These are phyloP conservation scores for Loxodes magnus DNA, from an alignment of 73 alveolate genomes.

Conservation along the genomic window DNA sequence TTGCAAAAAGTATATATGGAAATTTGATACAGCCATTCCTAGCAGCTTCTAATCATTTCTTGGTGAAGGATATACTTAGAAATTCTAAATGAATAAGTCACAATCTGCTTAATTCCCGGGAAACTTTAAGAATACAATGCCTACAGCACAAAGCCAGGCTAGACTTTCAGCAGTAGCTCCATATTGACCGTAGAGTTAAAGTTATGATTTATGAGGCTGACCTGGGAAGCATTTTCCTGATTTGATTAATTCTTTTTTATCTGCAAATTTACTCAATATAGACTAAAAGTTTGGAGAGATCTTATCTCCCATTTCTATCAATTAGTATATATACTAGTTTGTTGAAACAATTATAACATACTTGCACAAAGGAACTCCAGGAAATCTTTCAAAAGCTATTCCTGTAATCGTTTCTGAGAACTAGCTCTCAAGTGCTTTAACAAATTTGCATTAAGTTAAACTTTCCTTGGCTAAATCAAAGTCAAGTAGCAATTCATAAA, in stretches of 20 bases:
- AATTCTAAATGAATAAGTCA: not conserved
- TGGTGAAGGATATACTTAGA: slow-evolving; percentile 6
- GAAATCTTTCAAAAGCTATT: not conserved
- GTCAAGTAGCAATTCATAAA: slow-evolving; percentile 1
- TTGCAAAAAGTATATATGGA: slow-evolving; percentile 41
- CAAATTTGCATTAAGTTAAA: not conserved
- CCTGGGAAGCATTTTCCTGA: not conserved
- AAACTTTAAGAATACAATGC: not conserved
- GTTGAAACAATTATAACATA: not conserved
- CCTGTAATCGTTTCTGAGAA: not conserved
- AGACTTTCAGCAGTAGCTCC: slow-evolving; percentile 1
- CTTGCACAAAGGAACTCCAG: slow-evolving; percentile 6
- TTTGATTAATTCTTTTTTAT: not conserved
- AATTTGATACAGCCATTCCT: slow-evolving; percentile 21
- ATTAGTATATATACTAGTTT: not conserved
- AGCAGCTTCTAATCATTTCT: not conserved
- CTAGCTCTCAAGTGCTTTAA: not conserved
- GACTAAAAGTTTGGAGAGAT: too few relatives aligned
- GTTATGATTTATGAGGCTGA: not conserved
- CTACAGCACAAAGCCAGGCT: slow-evolving; percentile 9
- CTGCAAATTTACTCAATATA: too few relatives aligned
- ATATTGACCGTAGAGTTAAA: not conserved
- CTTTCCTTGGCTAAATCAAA: not conserved
- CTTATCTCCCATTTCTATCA: slow-evolving; percentile 7
- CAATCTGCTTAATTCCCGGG: not conserved